Base-by-base conservation (phyloP, 495 filamentous ascomycete species). In the Aspergillus cavernicola region DNA sequence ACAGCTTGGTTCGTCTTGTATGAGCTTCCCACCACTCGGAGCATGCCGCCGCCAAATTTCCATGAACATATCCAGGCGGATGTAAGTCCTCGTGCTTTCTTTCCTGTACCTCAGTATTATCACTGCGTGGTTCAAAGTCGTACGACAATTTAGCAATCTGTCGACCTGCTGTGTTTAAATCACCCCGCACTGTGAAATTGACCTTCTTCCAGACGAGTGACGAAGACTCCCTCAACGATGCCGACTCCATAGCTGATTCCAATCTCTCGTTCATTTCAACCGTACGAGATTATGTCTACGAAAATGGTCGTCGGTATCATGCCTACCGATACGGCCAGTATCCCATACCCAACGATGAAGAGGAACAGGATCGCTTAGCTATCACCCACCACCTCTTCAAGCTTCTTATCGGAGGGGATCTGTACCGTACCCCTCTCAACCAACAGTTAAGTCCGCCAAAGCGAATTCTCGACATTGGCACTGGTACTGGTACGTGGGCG, bases 301-400 rank as follows among this genome's bases (percentile, higher is more conserved):
- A 84, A 59, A 84, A 84, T 55, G 82, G 82, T 52, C 76, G 82
- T 35, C 81, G 82, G 28, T 85, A 85, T 52, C 80, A 85, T 59
- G 72, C 80, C 39, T 84, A 81, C 60, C 71, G 75, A 16, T 70
- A 74, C 57, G 62, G 60, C 67, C 79, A 80, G 46, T 86, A 85
- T 48, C 69, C 71, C 23, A 77, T 79, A 33, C 84, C 84, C 26
- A 87, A 86, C 58, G 83, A 87, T 57, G 61, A 75, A 20, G 59
- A 70, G 39, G 83, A 86, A 57, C 75, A 78, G 55, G 86, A 89
- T 55, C 81, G 88, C 26, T 80, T 90, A 45, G 82, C 84, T 41
- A 69, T 90, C 43, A 71, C 80, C 52, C 86, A 90, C 65, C 78
- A 82, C 46, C 74, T 85, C 57, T 80, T 75, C 60, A 66, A 62